These are phyloP conservation scores for Phytophthora gonapodyides DNA, from an alignment of 352 stramenopile genomes.

Conservation along the genomic window DNA sequence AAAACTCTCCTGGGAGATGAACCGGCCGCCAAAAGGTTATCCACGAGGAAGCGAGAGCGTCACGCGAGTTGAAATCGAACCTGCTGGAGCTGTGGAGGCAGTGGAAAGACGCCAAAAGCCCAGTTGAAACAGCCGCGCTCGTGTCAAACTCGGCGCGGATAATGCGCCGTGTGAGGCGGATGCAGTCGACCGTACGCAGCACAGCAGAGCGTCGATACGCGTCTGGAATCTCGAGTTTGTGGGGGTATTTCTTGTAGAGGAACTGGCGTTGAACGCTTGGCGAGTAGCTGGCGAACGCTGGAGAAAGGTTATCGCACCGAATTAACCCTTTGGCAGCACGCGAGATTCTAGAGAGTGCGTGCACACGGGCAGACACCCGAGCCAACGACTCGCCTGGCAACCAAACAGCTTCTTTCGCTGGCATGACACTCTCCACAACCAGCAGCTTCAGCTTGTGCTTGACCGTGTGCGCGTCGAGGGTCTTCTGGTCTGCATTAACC, in stretches of 20 bases:
- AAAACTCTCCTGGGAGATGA: slow-evolving; percentile 43
- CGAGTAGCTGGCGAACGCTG: slow-evolving; percentile 48
- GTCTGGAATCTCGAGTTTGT: slow-evolving; percentile 49
- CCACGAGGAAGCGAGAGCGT: slow-evolving; percentile 48
- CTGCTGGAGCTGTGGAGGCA: slow-evolving; percentile 64
- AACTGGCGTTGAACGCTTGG: slow-evolving; percentile 60
- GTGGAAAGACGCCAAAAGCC: slow-evolving; percentile 39
- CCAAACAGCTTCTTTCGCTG: slow-evolving; percentile 46
- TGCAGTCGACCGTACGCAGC: slow-evolving; percentile 63
- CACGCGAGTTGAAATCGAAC: slow-evolving; percentile 47
- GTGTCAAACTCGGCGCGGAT: slow-evolving; percentile 59
- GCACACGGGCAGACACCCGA: slow-evolving; percentile 52
- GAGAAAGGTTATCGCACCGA: slow-evolving; percentile 29
- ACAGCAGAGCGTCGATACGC: slow-evolving; percentile 52
- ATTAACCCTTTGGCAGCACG: slow-evolving; percentile 30
- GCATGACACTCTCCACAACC: slow-evolving; percentile 32
- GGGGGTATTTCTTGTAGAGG: slow-evolving; percentile 66
- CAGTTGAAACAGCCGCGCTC: slow-evolving; percentile 28
- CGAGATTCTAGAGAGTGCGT: slow-evolving; percentile 49
- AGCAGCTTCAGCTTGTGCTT: slow-evolving; percentile 66
- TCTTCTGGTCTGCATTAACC: slow-evolving; percentile 48
- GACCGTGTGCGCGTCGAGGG: slow-evolving; percentile 49
- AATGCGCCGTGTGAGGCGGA: slow-evolving; percentile 51
- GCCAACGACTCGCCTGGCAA: slow-evolving; percentile 46
- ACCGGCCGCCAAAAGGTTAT: slow-evolving; percentile 59